A percentile compares a stretch with the other conserved stretches of the same genome.
Conservation (phyloP, 306 rosid genomes). For the Corylus avellana region DNA sequence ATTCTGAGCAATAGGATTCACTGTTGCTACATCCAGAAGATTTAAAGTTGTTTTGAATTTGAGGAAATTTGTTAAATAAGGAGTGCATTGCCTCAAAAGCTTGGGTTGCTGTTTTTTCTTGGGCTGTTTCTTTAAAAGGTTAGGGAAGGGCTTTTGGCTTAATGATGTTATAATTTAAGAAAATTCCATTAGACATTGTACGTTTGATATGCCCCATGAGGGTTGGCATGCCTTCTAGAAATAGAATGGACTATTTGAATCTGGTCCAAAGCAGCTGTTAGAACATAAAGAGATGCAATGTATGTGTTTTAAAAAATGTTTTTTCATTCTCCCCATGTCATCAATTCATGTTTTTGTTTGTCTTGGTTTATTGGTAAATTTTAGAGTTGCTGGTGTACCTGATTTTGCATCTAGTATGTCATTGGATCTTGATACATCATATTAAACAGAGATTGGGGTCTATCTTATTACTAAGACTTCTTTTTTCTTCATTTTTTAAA, state of each 20-base stretch:
- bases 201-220: background rate
- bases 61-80: background rate
- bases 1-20: background rate
- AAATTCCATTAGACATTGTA: background rate
- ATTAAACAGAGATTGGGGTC: background rate
- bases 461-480: background rate
- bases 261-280: background rate
- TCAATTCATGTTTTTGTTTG: background rate
- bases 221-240: constrained; percentile 2
- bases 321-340: background rate
- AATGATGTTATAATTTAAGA: background rate
- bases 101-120: background rate
- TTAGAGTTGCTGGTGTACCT: constrained; percentile 1
- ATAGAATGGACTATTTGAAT: background rate
- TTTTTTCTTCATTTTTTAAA: background rate
- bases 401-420: background rate
- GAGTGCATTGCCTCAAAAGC: background rate
- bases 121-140: background rate
- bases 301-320: background rate
- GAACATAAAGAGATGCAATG: background rate
- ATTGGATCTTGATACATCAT: background rate
- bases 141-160: background rate
- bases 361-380: background rate
- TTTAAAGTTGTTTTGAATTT: background rate
- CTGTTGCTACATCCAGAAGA: background rate